phyloP scores from a whole-genome alignment of 2,329 filamentous ascomycete species.

The Aspergillus latus region DNA sequence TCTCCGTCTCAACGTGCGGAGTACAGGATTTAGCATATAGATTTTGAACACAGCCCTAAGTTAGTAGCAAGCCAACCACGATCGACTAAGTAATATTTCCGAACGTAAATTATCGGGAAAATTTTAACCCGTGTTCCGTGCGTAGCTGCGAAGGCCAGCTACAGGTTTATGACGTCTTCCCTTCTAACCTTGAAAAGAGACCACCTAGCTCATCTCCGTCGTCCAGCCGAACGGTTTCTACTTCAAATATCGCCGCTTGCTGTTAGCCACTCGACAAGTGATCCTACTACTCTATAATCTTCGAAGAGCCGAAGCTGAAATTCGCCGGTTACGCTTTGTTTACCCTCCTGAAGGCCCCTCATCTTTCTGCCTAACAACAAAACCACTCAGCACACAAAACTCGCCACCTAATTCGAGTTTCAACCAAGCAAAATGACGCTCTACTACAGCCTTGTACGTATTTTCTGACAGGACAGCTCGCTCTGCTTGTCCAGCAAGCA shows the following conservation, averaged over 20 bases:
- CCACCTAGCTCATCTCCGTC: constrained; percentile 60
- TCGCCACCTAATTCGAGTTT: background rate
- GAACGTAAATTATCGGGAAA: no score
- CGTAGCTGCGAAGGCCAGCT: constrained; percentile 19
- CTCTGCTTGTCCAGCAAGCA: background rate
- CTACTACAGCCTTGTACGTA: constrained; percentile 66
- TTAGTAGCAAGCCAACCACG: background rate
- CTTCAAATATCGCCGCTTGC: background rate
- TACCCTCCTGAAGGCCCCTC: constrained; percentile 16
- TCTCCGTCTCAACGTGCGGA: background rate
- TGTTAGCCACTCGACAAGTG: background rate
- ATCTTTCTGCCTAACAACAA: constrained; percentile 1
- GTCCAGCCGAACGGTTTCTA: background rate
- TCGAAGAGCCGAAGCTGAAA: background rate
- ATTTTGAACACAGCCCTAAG: background rate
- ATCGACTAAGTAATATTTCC: background rate
- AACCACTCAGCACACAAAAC: background rate
- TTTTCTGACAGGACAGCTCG: background rate
- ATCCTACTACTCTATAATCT: background rate
- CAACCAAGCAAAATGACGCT: constrained; percentile 59
- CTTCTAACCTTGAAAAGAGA: constrained; percentile 56
- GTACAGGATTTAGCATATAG: background rate
- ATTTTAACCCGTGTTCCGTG: background rate
- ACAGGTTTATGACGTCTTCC: constrained; percentile 36
- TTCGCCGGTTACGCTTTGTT: constrained; percentile 16